These are phyloP conservation scores for Aspergillus tamarii DNA, from an alignment of 2,329 filamentous ascomycete genomes.

Conservation along the genomic window DNA sequence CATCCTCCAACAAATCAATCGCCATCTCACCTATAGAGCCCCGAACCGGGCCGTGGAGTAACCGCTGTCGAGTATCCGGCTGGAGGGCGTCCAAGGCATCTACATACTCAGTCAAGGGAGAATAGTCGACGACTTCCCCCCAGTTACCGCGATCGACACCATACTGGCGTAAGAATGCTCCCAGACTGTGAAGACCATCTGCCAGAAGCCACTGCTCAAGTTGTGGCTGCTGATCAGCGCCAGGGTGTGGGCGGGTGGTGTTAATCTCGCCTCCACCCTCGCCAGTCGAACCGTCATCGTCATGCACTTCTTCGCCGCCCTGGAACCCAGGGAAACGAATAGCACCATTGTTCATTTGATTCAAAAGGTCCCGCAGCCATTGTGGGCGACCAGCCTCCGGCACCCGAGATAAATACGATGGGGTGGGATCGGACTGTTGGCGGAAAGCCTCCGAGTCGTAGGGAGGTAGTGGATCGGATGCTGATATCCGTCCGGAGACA, in stretches of 20 bases:
- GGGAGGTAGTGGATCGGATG: constrained; percentile 83
- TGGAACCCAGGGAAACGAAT: constrained; percentile 30
- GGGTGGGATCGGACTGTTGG: constrained; percentile 39
- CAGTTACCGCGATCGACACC: constrained; percentile 49
- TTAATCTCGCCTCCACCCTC: constrained; percentile 18
- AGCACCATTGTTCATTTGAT: constrained; percentile 38
- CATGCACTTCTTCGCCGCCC: constrained; percentile 23
- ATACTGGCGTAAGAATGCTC: constrained; percentile 40
- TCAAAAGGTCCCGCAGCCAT: constrained; percentile 41
- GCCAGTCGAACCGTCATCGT: constrained; percentile 13
- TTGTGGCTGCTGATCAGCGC: constrained; percentile 30
- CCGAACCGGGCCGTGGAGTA: constrained; percentile 36
- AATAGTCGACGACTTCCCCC: constrained; percentile 39
- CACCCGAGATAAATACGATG: constrained; percentile 34
- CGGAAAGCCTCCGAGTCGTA: constrained; percentile 47
- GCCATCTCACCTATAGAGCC: constrained; percentile 40
- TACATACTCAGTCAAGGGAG: constrained; percentile 41
- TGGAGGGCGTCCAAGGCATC: constrained; percentile 33
- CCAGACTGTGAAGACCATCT: constrained; percentile 38
- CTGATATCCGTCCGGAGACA: constrained; percentile 67
- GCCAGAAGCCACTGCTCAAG: constrained; percentile 39
- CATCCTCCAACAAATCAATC: constrained; percentile 40
- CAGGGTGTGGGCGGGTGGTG: constrained; percentile 24
- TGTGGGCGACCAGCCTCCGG: constrained; percentile 38
- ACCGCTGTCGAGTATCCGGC: constrained; percentile 28